Base-by-base conservation (phyloP, 2,329 filamentous ascomycete genomes). In the Fusarium buxicola region DNA sequence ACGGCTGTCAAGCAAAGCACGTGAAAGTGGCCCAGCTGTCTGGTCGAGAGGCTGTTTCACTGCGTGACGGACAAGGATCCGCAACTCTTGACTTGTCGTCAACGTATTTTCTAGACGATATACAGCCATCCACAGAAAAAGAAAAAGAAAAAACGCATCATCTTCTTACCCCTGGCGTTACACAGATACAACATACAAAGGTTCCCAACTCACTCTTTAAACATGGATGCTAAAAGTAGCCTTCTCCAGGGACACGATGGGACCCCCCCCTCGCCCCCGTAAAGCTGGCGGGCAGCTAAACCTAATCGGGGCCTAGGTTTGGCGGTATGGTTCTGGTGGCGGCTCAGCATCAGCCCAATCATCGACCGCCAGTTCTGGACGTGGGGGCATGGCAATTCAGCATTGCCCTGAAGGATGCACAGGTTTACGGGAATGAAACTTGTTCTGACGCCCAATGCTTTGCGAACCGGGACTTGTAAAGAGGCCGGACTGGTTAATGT, bases 1-100 rank as follows among this genome's bases (percentile, higher is more conserved):
- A 51, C 36, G 44, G 24, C 47, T 52, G 53, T 60, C 30, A 50
- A 58, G 62, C 67, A 69, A 50, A 58, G 62, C 67, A 69, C 60
- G 67, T 69, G 67, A 69, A 69, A 63, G 39, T 65, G 67, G 67
- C 67, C 67, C 63, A 65, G 35, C 48, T 46, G 53, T 56, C 54
- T 69, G 63, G 67, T 66, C 63, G 57, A 67, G 48, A 66, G 53
- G 18, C 25, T 50, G 32, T 40, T 34, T 46, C 48, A 34, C 21
- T 35, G 21, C 24, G 6, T 35, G 11, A 39, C 35, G 7, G 28
- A 44, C 48, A 41, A 44, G 35, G 53, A 9, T 32, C n/a, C 4
- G 8, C 16, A 5, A 1, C 21, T 21, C 46, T 52, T 2, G 18
- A 24, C 9, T 46, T 38, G n/a, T 11, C 24, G 4, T 27, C 27